These are phyloP conservation scores for Hygrocybe punicea DNA, from an alignment of 768 basidiomycete species.

Conservation along the genomic window DNA sequence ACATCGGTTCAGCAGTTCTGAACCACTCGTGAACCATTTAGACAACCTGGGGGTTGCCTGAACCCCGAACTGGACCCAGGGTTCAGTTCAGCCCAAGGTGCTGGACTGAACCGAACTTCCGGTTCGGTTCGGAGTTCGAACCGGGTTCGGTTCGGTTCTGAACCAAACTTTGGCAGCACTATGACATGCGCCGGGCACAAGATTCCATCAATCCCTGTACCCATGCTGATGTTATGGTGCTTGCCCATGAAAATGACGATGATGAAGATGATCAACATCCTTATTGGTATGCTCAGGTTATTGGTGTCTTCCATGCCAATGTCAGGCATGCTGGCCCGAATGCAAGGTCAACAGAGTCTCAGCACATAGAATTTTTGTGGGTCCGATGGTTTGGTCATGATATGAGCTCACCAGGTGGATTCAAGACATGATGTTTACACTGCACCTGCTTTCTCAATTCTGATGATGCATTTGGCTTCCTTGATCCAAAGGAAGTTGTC, in stretches of 20 bases:
- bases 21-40: too few species aligned
- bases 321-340: background rate
- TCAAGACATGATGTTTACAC: background rate
- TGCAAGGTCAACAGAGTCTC: background rate
- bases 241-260: background rate
- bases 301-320: background rate
- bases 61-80: too few species aligned
- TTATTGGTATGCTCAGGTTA: constrained; percentile 2
- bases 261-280: background rate
- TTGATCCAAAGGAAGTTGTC: constrained; percentile 5
- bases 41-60: too few species aligned
- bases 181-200: background rate
- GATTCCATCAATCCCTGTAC: background rate
- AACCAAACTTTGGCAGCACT: too few species aligned
- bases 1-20: too few species aligned
- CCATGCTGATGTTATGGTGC: background rate
- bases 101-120: background rate
- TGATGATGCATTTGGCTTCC: constrained; percentile 5
- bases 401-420: background rate
- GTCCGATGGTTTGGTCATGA: background rate
- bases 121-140: too few species aligned
- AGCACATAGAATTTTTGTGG: background rate
- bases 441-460: background rate
- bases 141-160: too few species aligned
- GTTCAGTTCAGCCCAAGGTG: too few species aligned